Evolutionary conservation across 1,284 basidiomycete genomes (phyloP).

Genomic region (Cerioporus squamosus): DNA sequence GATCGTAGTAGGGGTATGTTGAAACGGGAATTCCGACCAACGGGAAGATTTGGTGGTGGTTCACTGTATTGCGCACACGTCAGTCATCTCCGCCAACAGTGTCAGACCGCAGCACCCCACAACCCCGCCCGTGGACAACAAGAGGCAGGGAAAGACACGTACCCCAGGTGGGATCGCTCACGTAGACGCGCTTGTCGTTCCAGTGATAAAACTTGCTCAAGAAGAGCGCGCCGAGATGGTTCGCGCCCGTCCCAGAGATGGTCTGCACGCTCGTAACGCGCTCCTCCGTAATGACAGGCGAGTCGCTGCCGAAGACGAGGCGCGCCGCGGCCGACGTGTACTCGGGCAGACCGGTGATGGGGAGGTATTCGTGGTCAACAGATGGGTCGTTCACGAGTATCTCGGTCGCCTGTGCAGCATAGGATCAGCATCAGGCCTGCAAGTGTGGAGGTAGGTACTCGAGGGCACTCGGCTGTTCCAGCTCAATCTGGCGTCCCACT

Average conservation of each 20-base stretch:
- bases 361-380: constrained; percentile 93
- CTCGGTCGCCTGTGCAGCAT: constrained; percentile 65
- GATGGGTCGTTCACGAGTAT: constrained; percentile 72
- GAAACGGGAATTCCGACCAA: constrained; percentile 82
- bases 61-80: constrained; percentile 54
- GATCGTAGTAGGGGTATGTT: constrained; percentile 91
- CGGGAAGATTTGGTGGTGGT: constrained; percentile 89
- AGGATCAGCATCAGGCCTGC: no score
- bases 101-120: constrained; percentile 12
- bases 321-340: constrained; percentile 83
- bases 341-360: constrained; percentile 86
- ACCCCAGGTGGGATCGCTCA: constrained; percentile 97
- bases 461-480: no score
- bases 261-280: constrained; percentile 85
- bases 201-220: constrained; percentile 83
- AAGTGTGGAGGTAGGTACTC: no score
- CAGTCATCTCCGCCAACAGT: constrained; percentile 2
- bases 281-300: constrained; percentile 72
- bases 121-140: not conserved
- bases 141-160: constrained; percentile 32
- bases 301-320: constrained; percentile 80
- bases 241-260: constrained; percentile 94
- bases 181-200: constrained; percentile 70
- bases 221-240: constrained; percentile 92
- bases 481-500: no score